A percentile compares a stretch with the other conserved stretches of the same genome.
Evolutionary conservation across 345 rosid genomes (phyloP).

Genomic region (Turnera subulata): DNA sequence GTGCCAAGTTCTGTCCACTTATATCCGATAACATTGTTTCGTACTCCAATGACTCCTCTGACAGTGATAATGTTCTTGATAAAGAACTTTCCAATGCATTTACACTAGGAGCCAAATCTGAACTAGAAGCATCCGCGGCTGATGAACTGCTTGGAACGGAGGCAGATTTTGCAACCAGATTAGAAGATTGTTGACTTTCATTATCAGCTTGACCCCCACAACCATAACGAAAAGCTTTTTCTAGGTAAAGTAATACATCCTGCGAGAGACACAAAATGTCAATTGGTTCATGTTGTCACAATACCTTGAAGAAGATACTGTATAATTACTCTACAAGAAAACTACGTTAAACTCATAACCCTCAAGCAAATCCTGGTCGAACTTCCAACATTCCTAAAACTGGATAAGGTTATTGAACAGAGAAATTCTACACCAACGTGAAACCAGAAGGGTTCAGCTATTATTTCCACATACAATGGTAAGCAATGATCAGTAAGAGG

Average conservation of each 20-base stretch:
- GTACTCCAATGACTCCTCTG: constrained; percentile 80
- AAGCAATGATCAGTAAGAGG: no score
- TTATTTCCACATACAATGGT: no score
- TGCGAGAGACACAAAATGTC: constrained; percentile 17
- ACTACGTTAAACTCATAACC: no score
- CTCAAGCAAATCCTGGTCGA: no score
- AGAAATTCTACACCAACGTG: no score
- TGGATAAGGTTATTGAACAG: no score
- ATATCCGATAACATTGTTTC: constrained; percentile 56
- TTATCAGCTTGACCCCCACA: constrained; percentile 58
- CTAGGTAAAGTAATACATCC: constrained; percentile 78
- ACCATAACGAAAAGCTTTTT: constrained; percentile 63
- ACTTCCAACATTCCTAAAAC: no score
- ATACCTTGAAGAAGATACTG: no score
- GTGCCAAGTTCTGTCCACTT: constrained; percentile 39
- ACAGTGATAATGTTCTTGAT: constrained; percentile 53
- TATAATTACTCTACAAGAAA: no score
- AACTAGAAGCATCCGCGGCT: constrained; percentile 52
- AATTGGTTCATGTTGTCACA: no score
- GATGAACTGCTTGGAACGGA: constrained; percentile 59
- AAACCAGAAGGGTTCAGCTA: no score
- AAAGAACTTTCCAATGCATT: constrained; percentile 62
- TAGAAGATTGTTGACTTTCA: constrained; percentile 63
- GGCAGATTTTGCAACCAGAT: constrained; percentile 53
- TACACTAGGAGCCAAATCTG: constrained; percentile 47